Base-by-base conservation (phyloP, 106 monocot species). In the Xerophyta viscosa region DNA sequence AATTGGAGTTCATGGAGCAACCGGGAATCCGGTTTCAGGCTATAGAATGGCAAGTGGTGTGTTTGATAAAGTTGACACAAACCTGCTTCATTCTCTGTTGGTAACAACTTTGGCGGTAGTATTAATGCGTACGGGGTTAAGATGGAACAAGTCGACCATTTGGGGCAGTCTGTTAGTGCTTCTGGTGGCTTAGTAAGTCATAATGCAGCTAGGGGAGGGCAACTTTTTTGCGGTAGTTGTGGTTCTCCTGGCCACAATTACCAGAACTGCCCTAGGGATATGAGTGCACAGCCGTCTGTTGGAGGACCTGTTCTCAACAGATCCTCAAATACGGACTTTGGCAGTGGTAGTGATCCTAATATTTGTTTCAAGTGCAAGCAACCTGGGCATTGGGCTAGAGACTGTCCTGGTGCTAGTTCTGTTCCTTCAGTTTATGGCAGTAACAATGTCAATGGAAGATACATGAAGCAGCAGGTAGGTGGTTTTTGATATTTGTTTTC, bases 361-460 rank as follows among this genome's bases (percentile, higher is more conserved):
- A 51, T 58, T 31, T 92, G 91, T 50, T 92, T 66, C 31, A 92
- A 81, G 62, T 92, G 91, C 66, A 63, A 81, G 17, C 78, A 92
- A 31, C 71, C 86, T 17, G 89, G 89, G 41, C 89, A 89, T 25
- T 89, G 77, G 79, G 83, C 89, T 26, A 79, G 77, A 55, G 89
- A 89, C 41, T 89, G 89, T 45, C 91, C 79, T 4, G 84, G 65
- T 24, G 19, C 29, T 2, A 50, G 21, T 57, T 31, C 47, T 52
- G 33, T 26, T 15, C 14, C 59, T 33, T 41, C 56, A 49, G 22
- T 65, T 27, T 63, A 66, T 55, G 74, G 79, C 30, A 24, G 53
- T 48, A 46, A 44, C 30, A 52, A 46, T 52, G 28, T 10, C 28
- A 15, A 58, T 45, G 65, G 52, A n/a, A 52, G 57, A 43, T 58